Percentiles rank a stretch among this genome's conserved stretches.
Evolutionary conservation across 352 stramenopile genomes (phyloP).

Genomic region (Pythium dissimile): DNA sequence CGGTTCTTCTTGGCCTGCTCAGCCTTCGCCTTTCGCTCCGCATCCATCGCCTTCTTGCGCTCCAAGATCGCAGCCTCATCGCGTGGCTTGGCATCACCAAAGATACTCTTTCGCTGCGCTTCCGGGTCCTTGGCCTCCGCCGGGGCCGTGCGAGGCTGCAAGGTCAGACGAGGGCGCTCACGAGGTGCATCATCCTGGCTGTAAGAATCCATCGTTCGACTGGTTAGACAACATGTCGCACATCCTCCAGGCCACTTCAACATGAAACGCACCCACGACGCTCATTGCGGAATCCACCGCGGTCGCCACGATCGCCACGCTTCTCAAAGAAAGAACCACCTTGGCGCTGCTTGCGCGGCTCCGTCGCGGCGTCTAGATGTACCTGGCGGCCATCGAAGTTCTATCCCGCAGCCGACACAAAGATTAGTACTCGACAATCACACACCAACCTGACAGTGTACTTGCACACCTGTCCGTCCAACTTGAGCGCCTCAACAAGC

Average conservation of each 20-base stretch:
- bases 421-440: no score
- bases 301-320: slow-evolving; percentile 22
- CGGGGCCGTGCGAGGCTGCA: slow-evolving; percentile 54
- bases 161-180: slow-evolving; percentile 56
- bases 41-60: slow-evolving; percentile 14
- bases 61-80: slow-evolving; percentile 68
- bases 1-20: slow-evolving; percentile 12
- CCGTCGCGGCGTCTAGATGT: slow-evolving; percentile 71
- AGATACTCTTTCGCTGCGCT: slow-evolving; percentile 57
- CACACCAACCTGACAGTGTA: no score
- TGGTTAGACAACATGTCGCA: background rate
- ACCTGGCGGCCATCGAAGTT: slow-evolving; percentile 41
- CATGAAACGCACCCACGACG: slow-evolving; percentile 28
- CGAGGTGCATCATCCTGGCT: slow-evolving; percentile 18
- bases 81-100: slow-evolving; percentile 83
- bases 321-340: slow-evolving; percentile 49
- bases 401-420: no score
- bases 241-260: slow-evolving; percentile 9
- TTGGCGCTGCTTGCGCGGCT: slow-evolving; percentile 47
- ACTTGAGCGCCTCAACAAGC: slow-evolving; percentile 58
- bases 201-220: background rate
- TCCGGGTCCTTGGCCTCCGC: slow-evolving; percentile 24
- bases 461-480: slow-evolving; percentile 41
- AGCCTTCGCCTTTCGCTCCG: slow-evolving; percentile 21
- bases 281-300: slow-evolving; percentile 18